These are phyloP conservation scores for Suillus alpinus DNA, from an alignment of 768 basidiomycete species.

Conservation along the genomic window DNA sequence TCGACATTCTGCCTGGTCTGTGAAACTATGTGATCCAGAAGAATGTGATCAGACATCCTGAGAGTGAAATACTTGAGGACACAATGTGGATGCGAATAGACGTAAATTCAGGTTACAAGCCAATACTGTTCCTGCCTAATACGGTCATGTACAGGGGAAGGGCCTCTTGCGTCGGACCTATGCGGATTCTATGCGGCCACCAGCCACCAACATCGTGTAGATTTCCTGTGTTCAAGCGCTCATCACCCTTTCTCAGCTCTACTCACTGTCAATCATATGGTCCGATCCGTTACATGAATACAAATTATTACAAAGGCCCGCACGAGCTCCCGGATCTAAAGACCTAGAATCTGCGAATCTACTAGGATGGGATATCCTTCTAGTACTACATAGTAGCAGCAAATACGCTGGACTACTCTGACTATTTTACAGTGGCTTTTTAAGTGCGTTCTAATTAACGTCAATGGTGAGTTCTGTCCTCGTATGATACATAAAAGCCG, in stretches of 20 bases:
- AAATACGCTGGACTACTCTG: not conserved
- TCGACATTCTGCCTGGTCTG: conserved; percentile 47
- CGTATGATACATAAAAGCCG: not conserved
- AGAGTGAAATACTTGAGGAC: not conserved
- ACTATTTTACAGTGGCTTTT: not conserved
- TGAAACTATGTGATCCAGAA: conserved; percentile 38
- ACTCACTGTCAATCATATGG: not conserved
- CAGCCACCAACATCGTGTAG: not conserved
- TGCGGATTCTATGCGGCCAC: not conserved
- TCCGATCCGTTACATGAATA: not conserved
- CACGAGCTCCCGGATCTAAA: not conserved
- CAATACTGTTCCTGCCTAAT: not conserved
- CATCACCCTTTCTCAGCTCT: not conserved
- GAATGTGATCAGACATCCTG: conserved; percentile 21
- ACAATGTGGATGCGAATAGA: not conserved
- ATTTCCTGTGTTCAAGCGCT: not conserved
- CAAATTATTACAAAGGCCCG: not conserved
- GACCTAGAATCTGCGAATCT: not conserved
- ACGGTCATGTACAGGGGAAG: not conserved
- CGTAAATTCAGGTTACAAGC: not conserved
- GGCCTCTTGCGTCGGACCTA: not conserved
- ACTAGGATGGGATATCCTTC: not conserved
- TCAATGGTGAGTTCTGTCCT: not conserved
- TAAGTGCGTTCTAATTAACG: not conserved
- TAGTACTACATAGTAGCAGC: not conserved